Conservation (phyloP, 768 basidiomycete genomes). For the Rickenella mellea region DNA sequence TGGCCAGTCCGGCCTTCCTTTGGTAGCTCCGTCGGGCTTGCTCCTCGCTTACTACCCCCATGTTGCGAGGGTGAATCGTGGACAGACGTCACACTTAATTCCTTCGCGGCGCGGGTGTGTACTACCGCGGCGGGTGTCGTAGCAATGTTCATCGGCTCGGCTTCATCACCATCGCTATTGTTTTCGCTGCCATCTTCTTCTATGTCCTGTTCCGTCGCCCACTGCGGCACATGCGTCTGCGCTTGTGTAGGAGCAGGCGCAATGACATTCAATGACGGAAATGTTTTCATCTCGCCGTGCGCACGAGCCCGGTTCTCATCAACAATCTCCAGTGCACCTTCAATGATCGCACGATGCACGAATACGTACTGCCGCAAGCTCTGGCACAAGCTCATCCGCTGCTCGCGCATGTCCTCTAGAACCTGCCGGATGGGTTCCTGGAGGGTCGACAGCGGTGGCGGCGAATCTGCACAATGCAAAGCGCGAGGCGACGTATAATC, state of each 20-base stretch:
- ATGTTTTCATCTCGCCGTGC: background rate
- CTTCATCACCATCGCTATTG: too few relatives aligned
- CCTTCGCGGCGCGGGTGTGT: conserved; percentile 2
- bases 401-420: conserved; percentile 89
- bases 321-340: conserved; percentile 67
- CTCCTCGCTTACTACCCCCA: conserved; percentile 54
- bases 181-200: background rate
- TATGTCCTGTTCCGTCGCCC: background rate
- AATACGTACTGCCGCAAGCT: conserved; percentile 92
- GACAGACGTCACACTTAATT: background rate
- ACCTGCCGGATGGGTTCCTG: conserved; percentile 74
- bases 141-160: conserved; percentile 3
- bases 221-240: background rate
- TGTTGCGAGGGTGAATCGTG: conserved; percentile 20
- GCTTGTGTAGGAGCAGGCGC: background rate
- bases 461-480: conserved; percentile 42
- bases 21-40: conserved; percentile 61
- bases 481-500: conserved; percentile 58
- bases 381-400: conserved; percentile 95
- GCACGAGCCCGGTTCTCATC: conserved; percentile 51
- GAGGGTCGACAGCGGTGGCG: conserved; percentile 51
- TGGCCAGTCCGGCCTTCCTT: conserved; percentile 54
- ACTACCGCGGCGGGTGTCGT: too few relatives aligned
- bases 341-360: conserved; percentile 78
- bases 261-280: background rate